Evolutionary conservation across 2,329 filamentous ascomycete genomes (phyloP).

Genomic region (Dothideomycetidae sp.): DNA sequence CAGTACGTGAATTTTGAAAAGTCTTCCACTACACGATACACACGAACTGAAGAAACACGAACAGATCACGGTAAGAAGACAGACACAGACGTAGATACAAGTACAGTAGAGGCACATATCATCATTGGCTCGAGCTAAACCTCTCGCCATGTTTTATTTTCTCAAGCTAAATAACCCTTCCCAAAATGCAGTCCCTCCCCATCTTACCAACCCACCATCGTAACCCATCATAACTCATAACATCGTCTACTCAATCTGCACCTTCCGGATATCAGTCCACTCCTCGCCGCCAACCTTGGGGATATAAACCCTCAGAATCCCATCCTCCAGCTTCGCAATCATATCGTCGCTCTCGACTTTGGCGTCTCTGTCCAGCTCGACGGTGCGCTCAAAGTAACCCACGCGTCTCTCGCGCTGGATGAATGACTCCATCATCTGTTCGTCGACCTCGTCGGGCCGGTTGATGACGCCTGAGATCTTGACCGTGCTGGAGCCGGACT

Average conservation of each 20-base stretch:
- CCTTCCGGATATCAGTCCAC: constrained; percentile 45
- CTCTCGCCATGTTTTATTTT: no score
- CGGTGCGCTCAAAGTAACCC: constrained; percentile 58
- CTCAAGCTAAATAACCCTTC: no score
- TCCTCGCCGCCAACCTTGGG: constrained; percentile 54
- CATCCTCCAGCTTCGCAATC: constrained; percentile 63
- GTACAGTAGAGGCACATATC: no score
- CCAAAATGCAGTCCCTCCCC: no score
- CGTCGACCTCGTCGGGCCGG: constrained; percentile 50
- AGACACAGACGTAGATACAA: no score
- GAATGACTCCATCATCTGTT: constrained; percentile 53
- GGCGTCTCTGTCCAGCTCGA: constrained; percentile 35
- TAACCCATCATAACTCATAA: no score
- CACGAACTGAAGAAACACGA: no score
- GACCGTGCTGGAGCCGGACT: constrained; percentile 51
- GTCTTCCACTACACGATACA: no score
- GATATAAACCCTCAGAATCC: constrained; percentile 60
- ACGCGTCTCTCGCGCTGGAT: constrained; percentile 53
- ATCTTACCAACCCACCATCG: no score
- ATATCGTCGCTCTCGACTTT: constrained; percentile 51
- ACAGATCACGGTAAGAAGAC: no score
- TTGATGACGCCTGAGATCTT: constrained; percentile 59
- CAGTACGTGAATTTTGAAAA: no score
- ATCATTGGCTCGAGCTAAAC: no score
- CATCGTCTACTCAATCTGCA: constrained; percentile 32